Conservation (phyloP, 2,329 filamentous ascomycete species). For the Metarhizium sp. region DNA sequence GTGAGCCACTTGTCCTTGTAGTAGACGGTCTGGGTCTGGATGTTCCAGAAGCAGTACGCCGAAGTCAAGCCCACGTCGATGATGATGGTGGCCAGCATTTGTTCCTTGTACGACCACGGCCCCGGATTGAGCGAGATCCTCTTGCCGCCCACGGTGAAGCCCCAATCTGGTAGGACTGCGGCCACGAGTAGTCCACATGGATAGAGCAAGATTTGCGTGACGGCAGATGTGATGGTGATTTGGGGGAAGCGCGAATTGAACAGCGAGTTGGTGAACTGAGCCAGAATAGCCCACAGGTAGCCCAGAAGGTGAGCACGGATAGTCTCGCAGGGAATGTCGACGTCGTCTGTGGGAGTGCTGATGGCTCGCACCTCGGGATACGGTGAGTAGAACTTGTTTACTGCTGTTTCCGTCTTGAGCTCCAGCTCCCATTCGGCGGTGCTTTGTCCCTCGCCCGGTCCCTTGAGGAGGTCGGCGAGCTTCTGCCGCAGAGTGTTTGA, state of each 20-base stretch:
- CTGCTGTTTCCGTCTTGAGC: constrained; percentile 10
- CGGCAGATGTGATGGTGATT: constrained; percentile 4
- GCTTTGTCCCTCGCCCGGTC: constrained; percentile 10
- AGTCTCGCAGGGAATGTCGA: constrained; percentile 17
- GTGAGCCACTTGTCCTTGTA: constrained; percentile 21
- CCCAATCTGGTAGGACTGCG: constrained; percentile 31
- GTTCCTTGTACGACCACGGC: constrained; percentile 32
- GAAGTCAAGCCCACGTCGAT: constrained; percentile 12
- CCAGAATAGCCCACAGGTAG: constrained; percentile 15
- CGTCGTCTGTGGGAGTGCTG: constrained; percentile 17
- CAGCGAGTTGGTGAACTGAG: constrained; percentile 8
- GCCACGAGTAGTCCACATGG: constrained; percentile 30
- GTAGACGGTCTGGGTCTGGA: constrained; percentile 18
- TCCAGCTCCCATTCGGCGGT: constrained; percentile 9
- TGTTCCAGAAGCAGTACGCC: constrained; percentile 12
- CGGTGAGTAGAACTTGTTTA: constrained; percentile 14
- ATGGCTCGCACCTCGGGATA: constrained; percentile 20
- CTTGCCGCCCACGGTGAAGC: constrained; percentile 23
- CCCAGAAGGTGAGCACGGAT: constrained; percentile 18
- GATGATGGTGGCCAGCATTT: constrained; percentile 32
- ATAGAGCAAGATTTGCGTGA: constrained; percentile 32
- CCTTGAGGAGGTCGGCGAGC: constrained; percentile 9
- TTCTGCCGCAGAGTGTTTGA: constrained; percentile 10
- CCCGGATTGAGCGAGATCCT: constrained; percentile 29
- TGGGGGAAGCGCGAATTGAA: constrained; percentile 10